Percentiles rank a stretch among this genome's conserved stretches.
phyloP scores from a whole-genome alignment of 352 stramenopile species.

The Phytophthora sojae region DNA sequence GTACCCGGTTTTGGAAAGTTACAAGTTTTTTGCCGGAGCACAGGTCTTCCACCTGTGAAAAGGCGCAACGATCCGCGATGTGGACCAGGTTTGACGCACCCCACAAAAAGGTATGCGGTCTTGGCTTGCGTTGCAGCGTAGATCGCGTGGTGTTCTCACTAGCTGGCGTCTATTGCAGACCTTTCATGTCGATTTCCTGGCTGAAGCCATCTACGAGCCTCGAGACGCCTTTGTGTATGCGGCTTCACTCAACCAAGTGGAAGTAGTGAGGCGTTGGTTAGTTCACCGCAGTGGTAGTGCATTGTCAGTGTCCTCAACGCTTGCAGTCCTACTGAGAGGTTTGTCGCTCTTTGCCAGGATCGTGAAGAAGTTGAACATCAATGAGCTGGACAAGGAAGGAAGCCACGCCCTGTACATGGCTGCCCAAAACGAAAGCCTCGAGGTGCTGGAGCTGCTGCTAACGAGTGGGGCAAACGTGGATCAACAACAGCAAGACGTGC shows the following conservation, averaged over 20 bases:
- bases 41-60: no score
- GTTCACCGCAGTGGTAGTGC: neutral
- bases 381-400: constrained; percentile 59
- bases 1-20: no score
- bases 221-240: constrained; percentile 72
- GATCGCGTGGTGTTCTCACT: neutral
- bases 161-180: constrained; percentile 22
- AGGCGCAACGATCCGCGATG: neutral
- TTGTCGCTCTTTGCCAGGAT: constrained; percentile 47
- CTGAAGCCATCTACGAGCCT: constrained; percentile 40
- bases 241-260: constrained; percentile 69
- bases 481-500: constrained; percentile 49
- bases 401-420: constrained; percentile 57
- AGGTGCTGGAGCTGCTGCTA: constrained; percentile 64
- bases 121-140: neutral
- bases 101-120: neutral
- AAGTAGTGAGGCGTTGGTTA: constrained; percentile 66
- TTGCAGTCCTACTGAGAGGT: no score
- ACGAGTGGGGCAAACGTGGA: constrained; percentile 50
- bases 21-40: no score
- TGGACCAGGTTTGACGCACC: neutral
- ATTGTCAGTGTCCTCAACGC: neutral
- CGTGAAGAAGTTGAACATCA: constrained; percentile 49
- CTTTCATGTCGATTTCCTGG: constrained; percentile 50
- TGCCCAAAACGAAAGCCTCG: constrained; percentile 67